Evolutionary conservation across 1,139 yeast species (phyloP).

Genomic region (Candida sp.): DNA sequence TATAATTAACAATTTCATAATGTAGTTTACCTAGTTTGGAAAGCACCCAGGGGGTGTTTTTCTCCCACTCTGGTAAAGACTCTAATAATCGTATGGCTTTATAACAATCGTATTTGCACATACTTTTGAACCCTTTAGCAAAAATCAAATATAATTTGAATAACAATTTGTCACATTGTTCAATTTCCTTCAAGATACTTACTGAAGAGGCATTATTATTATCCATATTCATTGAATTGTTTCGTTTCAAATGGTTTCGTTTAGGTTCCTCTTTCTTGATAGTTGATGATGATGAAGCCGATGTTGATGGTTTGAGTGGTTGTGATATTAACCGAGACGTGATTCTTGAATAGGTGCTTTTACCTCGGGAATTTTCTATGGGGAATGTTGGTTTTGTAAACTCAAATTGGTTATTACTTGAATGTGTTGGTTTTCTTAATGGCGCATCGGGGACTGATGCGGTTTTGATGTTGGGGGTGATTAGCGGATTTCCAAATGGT

Average conservation of each 20-base stretch:
- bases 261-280: slow-evolving; percentile 10
- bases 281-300: slow-evolving; percentile 5
- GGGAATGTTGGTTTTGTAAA: slow-evolving; percentile 34
- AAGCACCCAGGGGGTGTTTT: slow-evolving; percentile 82
- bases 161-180: slow-evolving; percentile 41
- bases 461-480: slow-evolving; percentile 46
- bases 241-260: slow-evolving; percentile 23
- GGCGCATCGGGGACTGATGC: slow-evolving; percentile 53
- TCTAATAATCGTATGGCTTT: slow-evolving; percentile 73
- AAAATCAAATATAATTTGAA: slow-evolving; percentile 53
- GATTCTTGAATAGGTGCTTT: slow-evolving; percentile 41
- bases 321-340: slow-evolving; percentile 54
- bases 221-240: slow-evolving; percentile 19
- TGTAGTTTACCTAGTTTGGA: slow-evolving; percentile 77
- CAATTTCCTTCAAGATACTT: slow-evolving; percentile 27
- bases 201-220: slow-evolving; percentile 8
- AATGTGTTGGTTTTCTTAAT: slow-evolving; percentile 37
- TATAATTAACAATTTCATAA: slow-evolving; percentile 86
- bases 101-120: slow-evolving; percentile 71
- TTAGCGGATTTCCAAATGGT: slow-evolving; percentile 23
- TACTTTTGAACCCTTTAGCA: slow-evolving; percentile 64
- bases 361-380: slow-evolving; percentile 19
- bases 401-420: slow-evolving; percentile 21
- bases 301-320: slow-evolving; percentile 13
- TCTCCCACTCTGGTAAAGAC: slow-evolving; percentile 59